A percentile compares a stretch with the other conserved stretches of the same genome.
These are phyloP conservation scores for Pseudonitzschia multiseries DNA, from an alignment of 108 stramenopile genomes.

Conservation along the genomic window DNA sequence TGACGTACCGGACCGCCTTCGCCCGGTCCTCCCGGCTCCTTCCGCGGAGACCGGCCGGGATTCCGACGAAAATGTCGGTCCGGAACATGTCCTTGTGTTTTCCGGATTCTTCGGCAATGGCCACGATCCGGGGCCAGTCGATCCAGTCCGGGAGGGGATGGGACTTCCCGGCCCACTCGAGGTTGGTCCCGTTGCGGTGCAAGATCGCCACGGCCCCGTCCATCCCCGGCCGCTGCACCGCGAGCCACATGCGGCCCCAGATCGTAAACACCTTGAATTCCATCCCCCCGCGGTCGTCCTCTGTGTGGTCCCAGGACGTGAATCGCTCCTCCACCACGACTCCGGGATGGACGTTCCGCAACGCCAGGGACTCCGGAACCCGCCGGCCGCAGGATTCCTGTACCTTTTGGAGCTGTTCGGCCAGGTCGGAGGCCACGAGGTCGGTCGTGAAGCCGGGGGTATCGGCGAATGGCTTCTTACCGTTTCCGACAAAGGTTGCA, in stretches of 20 bases:
- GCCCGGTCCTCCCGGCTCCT: not conserved
- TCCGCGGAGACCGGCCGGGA: conserved; percentile 10
- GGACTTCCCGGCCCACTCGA: conserved; percentile 7
- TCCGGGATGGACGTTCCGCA: conserved; percentile 20
- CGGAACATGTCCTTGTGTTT: conserved; percentile 24
- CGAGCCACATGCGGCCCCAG: conserved; percentile 26
- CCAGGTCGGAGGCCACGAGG: conserved; percentile 8
- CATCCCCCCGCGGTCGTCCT: not conserved
- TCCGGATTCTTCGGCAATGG: conserved; percentile 15
- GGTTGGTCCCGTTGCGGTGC: conserved; percentile 23
- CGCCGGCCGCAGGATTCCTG: conserved; percentile 5
- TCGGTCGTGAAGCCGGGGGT: not conserved
- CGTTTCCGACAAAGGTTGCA: conserved; percentile 4
- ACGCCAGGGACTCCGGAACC: conserved; percentile 19
- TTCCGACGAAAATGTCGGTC: conserved; percentile 27
- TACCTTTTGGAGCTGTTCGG: not conserved
- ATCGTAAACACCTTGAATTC: conserved; percentile 38
- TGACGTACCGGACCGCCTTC: conserved; percentile 6
- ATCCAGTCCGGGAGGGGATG: conserved; percentile 25
- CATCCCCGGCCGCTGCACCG: conserved; percentile 14
- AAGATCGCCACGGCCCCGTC: conserved; percentile 13
- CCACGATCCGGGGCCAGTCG: conserved; percentile 22
- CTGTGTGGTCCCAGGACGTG: not conserved
- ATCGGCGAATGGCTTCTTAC: conserved; percentile 6
- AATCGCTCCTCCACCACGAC: conserved; percentile 34